Evolutionary conservation across 768 basidiomycete genomes (phyloP).

Genomic region (Tremella fuciformis): DNA sequence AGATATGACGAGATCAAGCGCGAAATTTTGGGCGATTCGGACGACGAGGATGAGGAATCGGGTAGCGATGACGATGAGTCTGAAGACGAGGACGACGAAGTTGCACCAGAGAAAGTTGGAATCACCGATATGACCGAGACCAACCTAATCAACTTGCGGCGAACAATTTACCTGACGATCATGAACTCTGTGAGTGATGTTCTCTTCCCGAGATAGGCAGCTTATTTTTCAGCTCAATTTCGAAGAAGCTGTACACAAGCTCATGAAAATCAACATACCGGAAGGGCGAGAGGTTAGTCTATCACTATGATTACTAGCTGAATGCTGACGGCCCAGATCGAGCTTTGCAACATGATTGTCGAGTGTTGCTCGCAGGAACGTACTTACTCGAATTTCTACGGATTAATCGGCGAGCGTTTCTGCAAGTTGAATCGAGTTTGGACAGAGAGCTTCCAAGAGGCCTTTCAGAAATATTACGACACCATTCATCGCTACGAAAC

Average conservation of each 20-base stretch:
- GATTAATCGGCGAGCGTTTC: conserved; percentile 92
- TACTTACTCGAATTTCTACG: conserved; percentile 96
- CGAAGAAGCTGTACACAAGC: conserved; percentile 97
- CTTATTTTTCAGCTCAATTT: conserved; percentile 64
- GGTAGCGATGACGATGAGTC: conserved; percentile 61
- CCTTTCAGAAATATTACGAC: conserved; percentile 84
- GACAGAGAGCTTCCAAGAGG: conserved; percentile 82
- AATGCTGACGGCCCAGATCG: conserved; percentile 62
- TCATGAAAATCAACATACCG: conserved; percentile 84
- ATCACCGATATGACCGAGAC: conserved; percentile 95
- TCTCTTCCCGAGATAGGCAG: conserved; percentile 1
- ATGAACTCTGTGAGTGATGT: conserved; percentile 72
- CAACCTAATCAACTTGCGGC: conserved; percentile 88
- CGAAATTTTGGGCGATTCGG: conserved; percentile 83
- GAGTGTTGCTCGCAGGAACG: conserved; percentile 99
- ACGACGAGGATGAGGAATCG: conserved; percentile 59
- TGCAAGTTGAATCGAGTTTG: conserved; percentile 92
- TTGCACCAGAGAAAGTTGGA: conserved; percentile 72
- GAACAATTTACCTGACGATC: conserved; percentile 93
- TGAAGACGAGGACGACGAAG: conserved; percentile 58
- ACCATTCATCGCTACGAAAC: conserved; percentile 99
- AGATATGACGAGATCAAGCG: conserved; percentile 85
- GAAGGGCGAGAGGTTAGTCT: conserved; percentile 86
- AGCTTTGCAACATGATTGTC: conserved; percentile 96
- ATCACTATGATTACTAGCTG: neutral